Evolutionary conservation across 352 stramenopile genomes (phyloP), one percentile per base, ranked within the genome.

Genomic region (Halophytophthora batemanensis): DNA sequence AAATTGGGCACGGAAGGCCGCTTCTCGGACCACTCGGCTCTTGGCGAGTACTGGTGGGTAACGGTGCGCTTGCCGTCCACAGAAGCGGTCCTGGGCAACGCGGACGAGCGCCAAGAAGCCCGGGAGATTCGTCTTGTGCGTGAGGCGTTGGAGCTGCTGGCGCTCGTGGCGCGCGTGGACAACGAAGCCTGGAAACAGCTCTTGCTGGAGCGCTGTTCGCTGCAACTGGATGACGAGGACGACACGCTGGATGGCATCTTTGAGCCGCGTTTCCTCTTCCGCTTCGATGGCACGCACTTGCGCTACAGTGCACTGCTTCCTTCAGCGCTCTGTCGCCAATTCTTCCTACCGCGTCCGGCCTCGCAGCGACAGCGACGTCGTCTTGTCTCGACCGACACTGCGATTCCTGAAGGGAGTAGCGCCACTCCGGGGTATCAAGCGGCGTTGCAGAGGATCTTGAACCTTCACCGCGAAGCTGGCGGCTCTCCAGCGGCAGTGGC

Each of bases 231-330:
- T 17, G 56, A 72, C 21, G 53, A 64, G 14, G 56, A 61, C 14
- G 50, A 60, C 4, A 52, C 46, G 43, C 58, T 63, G n/a, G 64
- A 74, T 29, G 61, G 61, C 18, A 49, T 51, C 7, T 60, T 74
- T 21, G 13, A 45, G 12, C 56, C 64, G 0, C 34, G 57, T 38
- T 61, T 78, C 40, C 36, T 64, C 12, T 40, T 74, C 14, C 54
- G 49, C 13, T 71, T 65, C 47, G 63, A 71, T 21, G 53, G 40
- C 1, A 17, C 55, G 15, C 45, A 65, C 29, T 50, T 71, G 38
- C 45, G 57, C 19, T 71, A 71, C 53, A 68, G 51, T 25, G 61
- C 62, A 21, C 28, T 61, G 45, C 33, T 66, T 23, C 62, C 62
- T 17, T 58, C 62, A 1, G 53, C 53, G 5, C 65, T 53, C 12